A percentile compares a stretch with the other conserved stretches of the same genome.
These are phyloP conservation scores for Aspergillus neoniger DNA, from an alignment of 2,329 filamentous ascomycete genomes.

Conservation along the genomic window DNA sequence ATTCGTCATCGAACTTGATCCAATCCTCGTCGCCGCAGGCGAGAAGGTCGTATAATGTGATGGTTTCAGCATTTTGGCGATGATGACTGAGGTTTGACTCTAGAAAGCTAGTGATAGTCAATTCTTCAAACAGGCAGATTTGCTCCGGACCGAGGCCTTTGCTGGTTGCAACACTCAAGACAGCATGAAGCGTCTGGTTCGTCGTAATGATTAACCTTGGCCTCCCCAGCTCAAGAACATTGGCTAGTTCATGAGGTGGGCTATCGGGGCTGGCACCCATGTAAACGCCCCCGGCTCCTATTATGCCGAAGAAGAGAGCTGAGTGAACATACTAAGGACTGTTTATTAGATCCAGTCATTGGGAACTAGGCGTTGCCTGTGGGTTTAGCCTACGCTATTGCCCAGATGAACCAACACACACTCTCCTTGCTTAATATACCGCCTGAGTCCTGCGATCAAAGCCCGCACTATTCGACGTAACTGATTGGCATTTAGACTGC, in stretches of 20 bases:
- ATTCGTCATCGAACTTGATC: slow-evolving; percentile 24
- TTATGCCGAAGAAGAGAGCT: slow-evolving; percentile 23
- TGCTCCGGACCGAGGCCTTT: slow-evolving; percentile 7
- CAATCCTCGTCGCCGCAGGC: slow-evolving; percentile 26
- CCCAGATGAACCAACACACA: slow-evolving; percentile 36
- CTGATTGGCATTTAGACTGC: slow-evolving; percentile 26
- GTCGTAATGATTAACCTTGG: slow-evolving; percentile 44
- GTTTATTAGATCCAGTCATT: background rate
- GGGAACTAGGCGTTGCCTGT: background rate
- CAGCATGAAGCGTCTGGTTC: slow-evolving; percentile 29
- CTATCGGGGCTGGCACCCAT: slow-evolving; percentile 48
- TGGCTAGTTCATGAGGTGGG: slow-evolving; percentile 44
- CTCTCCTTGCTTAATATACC: slow-evolving; percentile 31
- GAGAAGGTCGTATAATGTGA: slow-evolving; percentile 32
- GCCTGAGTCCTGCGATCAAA: slow-evolving; percentile 31
- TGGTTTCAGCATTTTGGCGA: background rate
- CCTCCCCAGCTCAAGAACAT: slow-evolving; percentile 42
- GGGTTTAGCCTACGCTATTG: slow-evolving; percentile 30
- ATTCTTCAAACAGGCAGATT: slow-evolving; percentile 28
- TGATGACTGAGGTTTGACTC: background rate
- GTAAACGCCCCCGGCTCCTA: slow-evolving; percentile 45
- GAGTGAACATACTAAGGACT: slow-evolving; percentile 21
- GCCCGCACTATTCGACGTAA: slow-evolving; percentile 26
- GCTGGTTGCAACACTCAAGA: slow-evolving; percentile 27
- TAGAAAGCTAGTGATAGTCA: background rate